Evolutionary conservation across 2,329 filamentous ascomycete genomes (phyloP), one percentile per base, ranked within the genome.

Genomic region (Aspergillus sp.): DNA sequence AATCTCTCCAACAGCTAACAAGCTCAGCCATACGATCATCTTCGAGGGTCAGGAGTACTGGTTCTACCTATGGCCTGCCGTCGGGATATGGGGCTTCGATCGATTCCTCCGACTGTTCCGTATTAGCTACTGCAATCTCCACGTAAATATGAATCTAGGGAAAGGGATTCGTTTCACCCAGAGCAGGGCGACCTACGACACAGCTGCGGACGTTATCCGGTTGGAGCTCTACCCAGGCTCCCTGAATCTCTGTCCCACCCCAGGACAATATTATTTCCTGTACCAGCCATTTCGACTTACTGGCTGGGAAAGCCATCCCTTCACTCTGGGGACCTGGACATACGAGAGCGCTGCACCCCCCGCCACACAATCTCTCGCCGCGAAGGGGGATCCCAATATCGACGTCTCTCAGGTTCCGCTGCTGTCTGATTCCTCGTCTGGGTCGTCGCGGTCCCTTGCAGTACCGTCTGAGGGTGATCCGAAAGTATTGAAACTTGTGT

Each of bases 301-400:
- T 8, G 70, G 76, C 2, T 81, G 76, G 67, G 75, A 81, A 50
- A 81, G 72, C 49, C 79, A 82, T 54, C 79, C 79, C 0, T 81
- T 82, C 58, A 78, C 75, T 0, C 57, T 78, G 1, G 75, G 70
- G 1, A 54, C 61, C 19, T 70, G 65, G 65, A 59, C 60, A 14
- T 60, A 64, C 47, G 52, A 60, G 13, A 33, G 54, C 2, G 49
- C 48, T 0, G 38, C 33, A 3, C 14, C 22, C 4, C 20, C 47
- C 6, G 30, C 26, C 13, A 19, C 43, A 3, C 24, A n/a, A 2
- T 20, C 40, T 1, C 10, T 16, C 1, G 14, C 13, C 2, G 9
- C 46, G 13, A 62, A 62, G 16, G 40, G 24, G 4, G 36, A 54
- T 4, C 43, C 56, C 14, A 19, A 36, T 0, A 16, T 53, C 13